Percentiles rank a stretch among this genome's conserved stretches.
These are phyloP conservation scores for Colletotrichum sp. DNA, from an alignment of 2,329 filamentous ascomycete genomes.

Conservation along the genomic window DNA sequence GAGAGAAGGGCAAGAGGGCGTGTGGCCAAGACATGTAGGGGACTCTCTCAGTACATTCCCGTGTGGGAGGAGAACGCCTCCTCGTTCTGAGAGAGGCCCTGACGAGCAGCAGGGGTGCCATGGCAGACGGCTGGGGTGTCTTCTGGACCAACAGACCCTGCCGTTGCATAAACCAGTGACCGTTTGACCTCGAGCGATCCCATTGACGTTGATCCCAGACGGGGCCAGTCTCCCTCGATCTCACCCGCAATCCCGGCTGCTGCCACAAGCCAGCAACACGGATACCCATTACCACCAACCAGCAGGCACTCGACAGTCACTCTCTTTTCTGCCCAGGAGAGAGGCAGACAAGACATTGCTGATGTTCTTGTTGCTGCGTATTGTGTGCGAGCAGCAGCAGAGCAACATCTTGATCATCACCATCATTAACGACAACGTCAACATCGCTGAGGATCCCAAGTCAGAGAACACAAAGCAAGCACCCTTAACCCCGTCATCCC, in stretches of 20 bases:
- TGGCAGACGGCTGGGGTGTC: constrained; percentile 24
- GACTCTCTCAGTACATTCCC: constrained; percentile 14
- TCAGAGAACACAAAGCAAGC: constrained; percentile 29
- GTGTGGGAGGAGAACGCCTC: constrained; percentile 1
- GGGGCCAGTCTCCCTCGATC: constrained; percentile 32
- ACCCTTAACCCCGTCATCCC: constrained; percentile 26
- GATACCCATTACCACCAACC: constrained; percentile 12
- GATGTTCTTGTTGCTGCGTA: constrained; percentile 1
- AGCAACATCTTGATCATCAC: background rate
- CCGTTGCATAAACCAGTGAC: constrained; percentile 34
- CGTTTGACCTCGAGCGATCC: constrained; percentile 46
- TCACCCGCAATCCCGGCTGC: constrained; percentile 31
- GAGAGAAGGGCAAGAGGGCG: constrained; percentile 25
- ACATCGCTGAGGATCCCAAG: constrained; percentile 39
- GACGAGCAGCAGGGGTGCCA: background rate
- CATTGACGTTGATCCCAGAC: constrained; percentile 34
- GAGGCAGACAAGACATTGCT: constrained; percentile 14
- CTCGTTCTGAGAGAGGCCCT: background rate
- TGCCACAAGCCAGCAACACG: constrained; percentile 18
- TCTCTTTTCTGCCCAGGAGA: constrained; percentile 14
- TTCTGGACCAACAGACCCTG: constrained; percentile 9
- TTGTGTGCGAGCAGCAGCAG: background rate
- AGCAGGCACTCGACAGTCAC: background rate
- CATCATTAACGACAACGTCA: constrained; percentile 16
- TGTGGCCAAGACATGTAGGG: constrained; percentile 24